Evolutionary conservation across 2,329 filamentous ascomycete species (phyloP), one percentile per base, ranked within the genome.

Genomic region (Blastomyces silverae): DNA sequence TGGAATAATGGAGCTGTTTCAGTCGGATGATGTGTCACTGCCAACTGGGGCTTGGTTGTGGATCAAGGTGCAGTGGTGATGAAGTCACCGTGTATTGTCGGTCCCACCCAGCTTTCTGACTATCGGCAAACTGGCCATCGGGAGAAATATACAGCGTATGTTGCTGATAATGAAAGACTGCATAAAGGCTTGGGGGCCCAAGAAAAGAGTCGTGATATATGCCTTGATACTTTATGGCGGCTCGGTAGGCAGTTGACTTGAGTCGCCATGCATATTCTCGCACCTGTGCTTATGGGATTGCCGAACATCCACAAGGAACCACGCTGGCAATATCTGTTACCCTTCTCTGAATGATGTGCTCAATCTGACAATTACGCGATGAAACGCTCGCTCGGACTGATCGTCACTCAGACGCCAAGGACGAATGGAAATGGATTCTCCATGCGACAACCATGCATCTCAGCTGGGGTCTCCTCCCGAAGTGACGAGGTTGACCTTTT

Each of bases 1-100:
- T 20, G 20, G 17, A 61, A 61, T 10, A 61, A n/a, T 25, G 20
- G 25, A 46, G 8, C 25, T 17, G 42, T 34, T 61, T 61, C 57
- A 28, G 22, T 46, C 39, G 37, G 37, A 59, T 59, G 37, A 59
- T 59, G 56, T 59, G 37, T 59, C 25, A 8, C 13, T 46, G 28
- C n/a, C n/a, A n/a, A n/a, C n/a, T n/a, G 39, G 28, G 44, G 28
- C 25, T 58, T 42, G 11, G 28, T 46, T 48, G 42, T 48, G 58
- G 42, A 20, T 46, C n/a, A 8, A 22, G 3, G 39, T 34, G 15
- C 15, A 20, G 39, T 20, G 25, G 2, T 13, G 22, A 60, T 50
- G 42, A 61, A 48, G 58, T 61, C 28, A 34, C 25, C 11, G 25
- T 42, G 17, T 31, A 28, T 55, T 56, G 31, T 56, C 6, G 17